Base-by-base conservation (phyloP, 176 grass and related monocot genomes). In the Cenchrus americanus region DNA sequence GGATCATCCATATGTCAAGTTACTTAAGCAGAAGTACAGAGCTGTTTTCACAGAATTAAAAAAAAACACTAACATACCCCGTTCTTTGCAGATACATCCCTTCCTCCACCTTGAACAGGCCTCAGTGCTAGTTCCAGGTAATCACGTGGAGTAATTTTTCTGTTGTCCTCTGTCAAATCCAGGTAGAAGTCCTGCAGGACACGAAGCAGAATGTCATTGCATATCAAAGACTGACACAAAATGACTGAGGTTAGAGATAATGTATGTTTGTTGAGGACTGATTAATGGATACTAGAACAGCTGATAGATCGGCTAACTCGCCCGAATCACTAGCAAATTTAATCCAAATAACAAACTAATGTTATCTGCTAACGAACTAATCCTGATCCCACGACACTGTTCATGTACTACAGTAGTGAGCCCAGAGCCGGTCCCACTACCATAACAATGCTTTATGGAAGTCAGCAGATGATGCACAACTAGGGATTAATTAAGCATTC, bases 81-180 rank as follows among this genome's bases (percentile, higher is more conserved):
- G 59, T 99, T 99, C 77, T 92, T 99, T 83, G 85, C 54, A 87
- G 85, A 94, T 66, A 92, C 51, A 57, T 94, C 91, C 78, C 86
- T 96, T 80, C 50, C 89, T 64, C 94, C 94, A 75, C 89, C 89
- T 86, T 96, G 87, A 85, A 91, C 89, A 51, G 93, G 93, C 78
- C 93, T 99, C 67, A 99, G 65, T 54, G 91, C 93, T 69, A 99
- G 78, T 80, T 99, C 93, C 2, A 99, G 89, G 73, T 99, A 99
- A 73, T 99, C 96, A 14, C 91, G 89, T 46, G 93, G 96, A 55
- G 96, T 99, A 70, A 99, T 99, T 89, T 96, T 96, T 76, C 89
- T 79, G 79, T 94, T 91, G 61, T 99, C 96, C 86, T 99, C 96
- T 68, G 91, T 37, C 75, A 99, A 87, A 77, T 99, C 96, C 79